Base-by-base conservation (phyloP, 2,329 filamentous ascomycete genomes). In the Byssochlamys sp. region DNA sequence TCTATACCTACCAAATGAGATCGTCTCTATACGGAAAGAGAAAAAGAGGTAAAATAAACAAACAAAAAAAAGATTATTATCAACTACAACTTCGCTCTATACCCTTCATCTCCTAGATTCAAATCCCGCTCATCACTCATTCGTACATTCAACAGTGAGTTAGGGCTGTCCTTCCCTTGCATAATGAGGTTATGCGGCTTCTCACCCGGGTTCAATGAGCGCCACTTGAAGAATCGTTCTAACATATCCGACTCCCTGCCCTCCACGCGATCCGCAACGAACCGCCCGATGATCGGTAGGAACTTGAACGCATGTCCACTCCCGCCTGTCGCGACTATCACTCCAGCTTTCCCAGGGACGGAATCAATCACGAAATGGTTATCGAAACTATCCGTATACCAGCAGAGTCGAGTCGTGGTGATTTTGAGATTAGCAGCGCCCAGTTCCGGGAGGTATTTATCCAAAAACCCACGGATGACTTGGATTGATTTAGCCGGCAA, bases 251-350 rank as follows among this genome's bases (percentile, higher is more conserved):
- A 57, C 1, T 66, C 64, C 19, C 57, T 61, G 1, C 76, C 73
- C 59, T 78, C 71, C 6, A 84, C 66, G n/a, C 77, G 75, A 60
- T 83, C 77, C 0, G 80, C 74, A 11, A 85, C 78, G 59, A 74
- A 76, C 35, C 78, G 77, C 1, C 83, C 82, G 61, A 86, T 77
- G 2, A 80, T 79, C 0, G 83, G 83, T 10, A 71, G 64, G 59
- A 83, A 85, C 62, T 85, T 86, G 67, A 85, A 86, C 0, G 75
- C 84, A 67, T 86, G 84, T 0, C 84, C 84, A 35, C 78, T 81
- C 0, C 84, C 84, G 0, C 82, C 84, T 0, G 83, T 85, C 2
- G 82, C 82, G 0, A 86, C 75, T 64, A 85, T 80, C 0, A 86
- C 64, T 0, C 78, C 77, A n/a, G 69, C 65, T 60, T 77, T 80